phyloP scores from a whole-genome alignment of 108 stramenopile species.

The Hondaea fermentalgiana region DNA sequence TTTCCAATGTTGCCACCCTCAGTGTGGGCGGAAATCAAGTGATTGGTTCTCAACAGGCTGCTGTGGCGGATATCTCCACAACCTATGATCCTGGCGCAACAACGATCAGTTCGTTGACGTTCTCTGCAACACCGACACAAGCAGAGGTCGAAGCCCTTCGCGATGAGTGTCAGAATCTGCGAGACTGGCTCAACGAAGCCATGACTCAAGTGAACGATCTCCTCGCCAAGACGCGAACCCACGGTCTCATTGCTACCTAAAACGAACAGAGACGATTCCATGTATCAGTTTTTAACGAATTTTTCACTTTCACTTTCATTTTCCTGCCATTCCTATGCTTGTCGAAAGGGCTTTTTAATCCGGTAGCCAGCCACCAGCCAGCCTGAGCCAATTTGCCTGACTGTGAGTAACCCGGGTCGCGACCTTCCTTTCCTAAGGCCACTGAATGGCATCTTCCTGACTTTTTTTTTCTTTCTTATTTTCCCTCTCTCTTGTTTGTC shows the following conservation, averaged over 20 bases:
- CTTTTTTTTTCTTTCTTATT: no score
- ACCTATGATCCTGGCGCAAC: not conserved
- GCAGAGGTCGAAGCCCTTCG: not conserved
- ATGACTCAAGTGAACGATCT: not conserved
- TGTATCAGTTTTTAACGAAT: not conserved
- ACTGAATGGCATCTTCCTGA: no score
- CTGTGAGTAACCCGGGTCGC: no score
- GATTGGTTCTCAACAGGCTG: not conserved
- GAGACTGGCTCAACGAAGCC: not conserved
- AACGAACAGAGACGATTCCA: no score
- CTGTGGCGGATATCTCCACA: not conserved
- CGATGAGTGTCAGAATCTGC: not conserved
- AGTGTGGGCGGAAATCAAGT: not conserved
- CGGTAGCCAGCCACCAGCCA: no score
- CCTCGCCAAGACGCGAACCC: not conserved
- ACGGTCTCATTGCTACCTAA: not conserved
- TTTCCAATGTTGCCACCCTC: not conserved
- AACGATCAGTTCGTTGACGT: not conserved
- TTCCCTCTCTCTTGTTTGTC: no score
- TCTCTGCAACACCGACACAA: not conserved
- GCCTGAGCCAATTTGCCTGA: no score
- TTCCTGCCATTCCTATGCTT: no score
- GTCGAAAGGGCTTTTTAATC: no score
- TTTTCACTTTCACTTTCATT: not conserved
- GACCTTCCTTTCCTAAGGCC: no score